Evolutionary conservation across 805 yeast genomes (phyloP), one percentile per base, ranked within the genome.

Genomic region (Ogataea glucozyma): DNA sequence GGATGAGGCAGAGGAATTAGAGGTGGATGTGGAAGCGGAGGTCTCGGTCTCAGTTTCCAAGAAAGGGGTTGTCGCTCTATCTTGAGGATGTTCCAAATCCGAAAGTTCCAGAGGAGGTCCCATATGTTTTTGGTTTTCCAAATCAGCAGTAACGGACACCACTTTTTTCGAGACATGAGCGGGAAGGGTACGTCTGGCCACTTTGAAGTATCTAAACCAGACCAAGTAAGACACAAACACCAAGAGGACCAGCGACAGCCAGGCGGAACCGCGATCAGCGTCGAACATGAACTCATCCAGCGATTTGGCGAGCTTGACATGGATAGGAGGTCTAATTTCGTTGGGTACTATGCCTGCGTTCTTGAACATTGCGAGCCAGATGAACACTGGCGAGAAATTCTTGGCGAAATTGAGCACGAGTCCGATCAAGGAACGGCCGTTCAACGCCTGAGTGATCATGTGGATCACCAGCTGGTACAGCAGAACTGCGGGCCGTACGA

Each of bases 291-390:
- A 63, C 20, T 54, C 53, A 62, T 70, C 88, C 50, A 64, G 50
- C 38, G 67, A 62, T 45, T 67, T 70, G 10, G 75, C 69, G 16
- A 76, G 53, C 41, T 72, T 66, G 34, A 76, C 78, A 53, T 73
- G 72, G 47, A 79, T 77, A 9, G 53, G 43, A 0, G 87, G 88
- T 46, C 87, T 66, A 49, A 72, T 67, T 4, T 62, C 62, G 20
- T 65, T 70, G 7, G 88, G 86, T 29, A 78, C 78, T 2, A 66
- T 29, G 2, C 79, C 79, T 1, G 86, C 85, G 53, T 79, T 71
- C 57, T 79, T 75, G 64, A 81, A 81, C 17, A 78, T 71, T 29
- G 61, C 43, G 31, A 81, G 61, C 86, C 86, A 81, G 16, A 71
- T 51, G 27, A 76, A 64, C 3, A 81, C 73, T 0, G 79, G 80